Evolutionary conservation across 2,329 filamentous ascomycete genomes (phyloP).

Genomic region (Fusarium cyanostomum): DNA sequence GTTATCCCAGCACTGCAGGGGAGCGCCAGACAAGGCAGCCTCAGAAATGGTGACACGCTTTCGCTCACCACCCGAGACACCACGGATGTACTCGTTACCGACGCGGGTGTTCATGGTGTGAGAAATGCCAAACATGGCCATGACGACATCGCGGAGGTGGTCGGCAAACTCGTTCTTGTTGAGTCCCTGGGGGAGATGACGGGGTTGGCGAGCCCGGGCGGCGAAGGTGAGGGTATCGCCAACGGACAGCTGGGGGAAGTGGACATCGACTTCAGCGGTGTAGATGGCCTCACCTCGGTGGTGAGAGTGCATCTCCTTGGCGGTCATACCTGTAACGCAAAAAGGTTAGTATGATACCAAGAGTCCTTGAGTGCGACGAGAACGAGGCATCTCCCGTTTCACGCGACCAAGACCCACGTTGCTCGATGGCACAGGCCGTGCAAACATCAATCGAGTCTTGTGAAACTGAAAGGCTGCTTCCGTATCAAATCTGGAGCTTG

Average conservation of each 20-base stretch:
- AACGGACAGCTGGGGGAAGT: constrained; percentile 80
- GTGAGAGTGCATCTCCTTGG: constrained; percentile 78
- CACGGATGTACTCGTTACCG: constrained; percentile 78
- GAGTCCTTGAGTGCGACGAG: not conserved
- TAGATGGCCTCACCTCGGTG: constrained; percentile 90
- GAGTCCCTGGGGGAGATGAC: constrained; percentile 67
- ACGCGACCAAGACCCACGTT: constrained; percentile 9
- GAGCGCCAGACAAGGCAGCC: constrained; percentile 66
- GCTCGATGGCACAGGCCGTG: constrained; percentile 1
- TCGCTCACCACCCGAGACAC: constrained; percentile 78
- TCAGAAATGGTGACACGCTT: constrained; percentile 73
- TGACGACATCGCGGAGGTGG: constrained; percentile 75
- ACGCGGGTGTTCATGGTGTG: constrained; percentile 78
- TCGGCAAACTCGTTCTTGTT: constrained; percentile 63
- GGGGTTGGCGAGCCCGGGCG: constrained; percentile 73
- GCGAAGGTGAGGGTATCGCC: constrained; percentile 84
- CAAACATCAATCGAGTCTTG: constrained; percentile 1
- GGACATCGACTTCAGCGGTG: constrained; percentile 84
- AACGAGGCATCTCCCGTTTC: constrained; percentile 9
- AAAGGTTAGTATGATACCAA: constrained; percentile 26
- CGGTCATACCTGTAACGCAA: constrained; percentile 61
- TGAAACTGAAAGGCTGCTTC: constrained; percentile 5
- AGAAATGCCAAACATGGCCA: constrained; percentile 79
- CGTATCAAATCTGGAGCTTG: not conserved
- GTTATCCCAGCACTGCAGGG: constrained; percentile 76